Percentiles rank a stretch among this genome's conserved stretches.
phyloP scores from a whole-genome alignment of 2,329 filamentous ascomycete genomes.

The Fusarium scirpi region DNA sequence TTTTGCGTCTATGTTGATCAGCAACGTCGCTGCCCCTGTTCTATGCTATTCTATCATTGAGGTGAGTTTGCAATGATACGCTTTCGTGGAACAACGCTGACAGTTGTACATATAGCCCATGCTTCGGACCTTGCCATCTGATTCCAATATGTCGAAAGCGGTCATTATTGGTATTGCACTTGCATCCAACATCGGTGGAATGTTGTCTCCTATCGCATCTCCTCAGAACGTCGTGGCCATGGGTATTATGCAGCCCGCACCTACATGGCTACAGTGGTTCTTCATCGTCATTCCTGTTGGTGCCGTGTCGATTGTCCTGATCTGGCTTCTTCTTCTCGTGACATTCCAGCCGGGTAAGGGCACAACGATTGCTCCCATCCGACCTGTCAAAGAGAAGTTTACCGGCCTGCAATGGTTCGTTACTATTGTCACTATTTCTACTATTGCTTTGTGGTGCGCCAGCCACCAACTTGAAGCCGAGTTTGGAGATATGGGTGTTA shows the following conservation, averaged over 20 bases:
- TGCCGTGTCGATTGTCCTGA: slow-evolving; percentile 85
- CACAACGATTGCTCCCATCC: slow-evolving; percentile 91
- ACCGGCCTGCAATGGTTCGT: slow-evolving; percentile 95
- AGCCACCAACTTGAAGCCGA: slow-evolving; percentile 87
- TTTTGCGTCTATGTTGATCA: slow-evolving; percentile 99
- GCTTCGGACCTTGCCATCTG: slow-evolving; percentile 88
- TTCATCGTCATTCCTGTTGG: slow-evolving; percentile 95
- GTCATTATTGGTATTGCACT: slow-evolving; percentile 95
- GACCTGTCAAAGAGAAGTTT: slow-evolving; percentile 88
- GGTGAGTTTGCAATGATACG: slow-evolving; percentile 60
- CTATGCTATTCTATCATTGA: slow-evolving; percentile 98
- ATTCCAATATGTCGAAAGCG: slow-evolving; percentile 94
- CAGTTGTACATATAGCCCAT: slow-evolving; percentile 74
- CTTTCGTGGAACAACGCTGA: slow-evolving; percentile 19
- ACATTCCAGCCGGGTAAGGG: slow-evolving; percentile 88
- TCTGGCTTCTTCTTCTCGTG: slow-evolving; percentile 87
- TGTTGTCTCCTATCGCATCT: slow-evolving; percentile 95
- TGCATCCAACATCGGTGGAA: slow-evolving; percentile 94
- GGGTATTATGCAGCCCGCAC: slow-evolving; percentile 92
- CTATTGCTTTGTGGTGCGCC: slow-evolving; percentile 92
- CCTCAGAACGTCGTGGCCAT: slow-evolving; percentile 98
- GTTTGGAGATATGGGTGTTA: slow-evolving; percentile 98
- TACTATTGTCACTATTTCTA: slow-evolving; percentile 81
- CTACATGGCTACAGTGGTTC: slow-evolving; percentile 97
- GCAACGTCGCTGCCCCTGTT: slow-evolving; percentile 96